Base-by-base conservation (phyloP, 768 basidiomycete species). In the Xanthoconium stramineum region DNA sequence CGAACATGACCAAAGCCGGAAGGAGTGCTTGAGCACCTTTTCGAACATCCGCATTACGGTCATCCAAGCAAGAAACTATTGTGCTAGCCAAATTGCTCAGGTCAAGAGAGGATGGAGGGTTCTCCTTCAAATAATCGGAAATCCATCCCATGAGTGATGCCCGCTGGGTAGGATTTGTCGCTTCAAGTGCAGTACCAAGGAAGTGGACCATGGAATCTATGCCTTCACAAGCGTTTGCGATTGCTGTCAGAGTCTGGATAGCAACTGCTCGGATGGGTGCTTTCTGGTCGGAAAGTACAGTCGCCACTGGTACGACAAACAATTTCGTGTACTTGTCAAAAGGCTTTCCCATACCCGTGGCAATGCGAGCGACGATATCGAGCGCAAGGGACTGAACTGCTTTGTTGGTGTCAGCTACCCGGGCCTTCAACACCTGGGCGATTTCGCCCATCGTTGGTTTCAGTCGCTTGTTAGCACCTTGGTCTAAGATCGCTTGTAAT, bases 401-500 rank as follows among this genome's bases (percentile, higher is more conserved):
- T 68, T 98, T 93, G 76, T 99, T 99, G 44, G 90, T 88, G 71
- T 99, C 97, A 15, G 81, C 83, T 28, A 98, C 83, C 61, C 97
- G 83, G 13, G 84, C 83, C 72, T 98, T 98, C 56, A 99, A 76
- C 4, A 93, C 84, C 63, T 86, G 85, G 0, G 85, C 89, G 55
- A 99, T 93, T 65, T 99, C 97, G 49, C 94, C 92, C 86, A 99
- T 92, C 10, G 75, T 81, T 24, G 92, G 81, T 71, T 98, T 98
- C 54, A 99, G 69, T 15, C 97, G 85, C 65, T 96, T 96, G 70
- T 98, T 98, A 42, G 83, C 79, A 48, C 91, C 91, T 73, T 94
- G 89, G 65, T 98, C 95, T 35, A 99, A 74, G 55, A 93, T 81
- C 0, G 82, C 84, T 65, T 92, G 88, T 17, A 98, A 71, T 0